Base-by-base conservation (phyloP, 768 basidiomycete species). In the Nidularia pulvinata region DNA sequence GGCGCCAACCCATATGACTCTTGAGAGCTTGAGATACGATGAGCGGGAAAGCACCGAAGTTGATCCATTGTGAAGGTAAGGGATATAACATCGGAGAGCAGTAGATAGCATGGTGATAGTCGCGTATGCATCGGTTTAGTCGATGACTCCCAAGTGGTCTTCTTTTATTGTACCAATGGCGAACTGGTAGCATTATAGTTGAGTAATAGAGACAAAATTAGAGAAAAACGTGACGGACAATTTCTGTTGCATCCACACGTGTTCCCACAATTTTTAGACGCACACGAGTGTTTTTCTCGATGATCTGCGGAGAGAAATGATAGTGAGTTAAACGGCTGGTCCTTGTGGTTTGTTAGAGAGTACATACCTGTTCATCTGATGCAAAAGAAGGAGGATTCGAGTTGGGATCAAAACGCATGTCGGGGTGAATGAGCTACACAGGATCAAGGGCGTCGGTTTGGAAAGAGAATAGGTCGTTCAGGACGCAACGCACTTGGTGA, bases 131-230 rank as follows among this genome's bases (percentile, higher is more conserved):
- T n/a, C n/a, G n/a, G n/a, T n/a, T 39, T 65, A 92, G 57, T 93
- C 92, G 61, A 95, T 92, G 50, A 96, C 93, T 46, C 96, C 96
- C 32, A 98, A 76, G 69, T 95, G 96, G 67, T 98, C 96, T 69
- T 98, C 96, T 75, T 98, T 99, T 70, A 98, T 97, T 3, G 91
- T 94, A 7, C 95, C 96, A 59, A 98, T 98, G 1, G 95, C 95
- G 62, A 98, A 98, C 95, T 97, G n/a, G 37, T n/a, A 39, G n/a
- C 37, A 45, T 6, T 49, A 16, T 14, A 47, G 50, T 39, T 50
- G n/a, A 32, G 16, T 14, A 19, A 10, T 34, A 5, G 46, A 42
- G 50, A 45, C 55, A 10, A 57, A 47, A 10, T 6, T 6, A 11
- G 34, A 30, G 22, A 53, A 37, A 14, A 33, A 2, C 7, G 48